Evolutionary conservation across 169 alveolate species (phyloP).

Genomic region (Plasmodium knowlesi): DNA sequence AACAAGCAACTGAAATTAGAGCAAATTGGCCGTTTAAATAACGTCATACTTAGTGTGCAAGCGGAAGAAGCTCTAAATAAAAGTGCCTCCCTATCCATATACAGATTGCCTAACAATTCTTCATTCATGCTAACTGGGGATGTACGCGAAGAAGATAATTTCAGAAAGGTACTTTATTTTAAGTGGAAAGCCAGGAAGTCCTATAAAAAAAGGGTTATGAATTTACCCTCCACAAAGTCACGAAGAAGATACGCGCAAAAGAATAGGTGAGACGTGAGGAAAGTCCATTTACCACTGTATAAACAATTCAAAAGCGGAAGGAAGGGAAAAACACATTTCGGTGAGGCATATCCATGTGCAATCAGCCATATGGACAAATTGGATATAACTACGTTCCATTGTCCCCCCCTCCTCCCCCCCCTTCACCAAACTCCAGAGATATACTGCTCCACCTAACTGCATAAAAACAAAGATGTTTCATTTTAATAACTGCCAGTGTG

Average conservation of each 20-base stretch:
- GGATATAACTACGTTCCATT: neutral
- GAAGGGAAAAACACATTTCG: neutral
- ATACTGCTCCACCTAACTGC: neutral
- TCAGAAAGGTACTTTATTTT: slow-evolving; percentile 68
- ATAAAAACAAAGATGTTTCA: slow-evolving; percentile 34
- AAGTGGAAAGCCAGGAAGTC: slow-evolving; percentile 84
- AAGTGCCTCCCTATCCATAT: neutral
- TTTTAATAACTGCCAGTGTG: slow-evolving; percentile 19
- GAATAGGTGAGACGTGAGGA: slow-evolving; percentile 74
- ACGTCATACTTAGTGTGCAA: neutral
- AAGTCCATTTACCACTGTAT: neutral
- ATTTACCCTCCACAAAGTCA: slow-evolving; percentile 85
- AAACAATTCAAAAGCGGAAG: neutral
- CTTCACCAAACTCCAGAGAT: neutral
- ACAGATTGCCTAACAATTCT: slow-evolving; percentile 17
- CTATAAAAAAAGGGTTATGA: slow-evolving; percentile 83
- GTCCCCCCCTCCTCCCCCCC: neutral
- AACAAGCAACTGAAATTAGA: slow-evolving; percentile 2
- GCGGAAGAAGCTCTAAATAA: neutral
- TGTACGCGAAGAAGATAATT: slow-evolving; percentile 16
- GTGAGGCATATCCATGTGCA: neutral
- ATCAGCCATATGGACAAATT: neutral
- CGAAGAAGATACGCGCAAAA: slow-evolving; percentile 85
- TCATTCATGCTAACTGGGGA: slow-evolving; percentile 8
- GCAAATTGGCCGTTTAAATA: neutral